These are phyloP conservation scores for Yamadazyma ubonensis DNA, from an alignment of 805 yeast genomes.

Conservation along the genomic window DNA sequence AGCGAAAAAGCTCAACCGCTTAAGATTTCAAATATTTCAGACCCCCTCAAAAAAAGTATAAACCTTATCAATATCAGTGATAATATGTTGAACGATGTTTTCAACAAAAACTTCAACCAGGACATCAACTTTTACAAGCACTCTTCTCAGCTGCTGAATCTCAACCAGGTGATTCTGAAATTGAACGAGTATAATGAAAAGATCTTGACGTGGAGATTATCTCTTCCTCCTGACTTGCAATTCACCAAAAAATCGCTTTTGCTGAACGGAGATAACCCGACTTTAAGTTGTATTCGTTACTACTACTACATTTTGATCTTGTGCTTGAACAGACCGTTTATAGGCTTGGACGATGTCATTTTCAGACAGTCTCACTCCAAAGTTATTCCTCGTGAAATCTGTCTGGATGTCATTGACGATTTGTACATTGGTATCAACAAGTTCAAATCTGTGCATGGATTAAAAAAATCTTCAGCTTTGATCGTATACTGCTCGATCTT, in stretches of 20 bases:
- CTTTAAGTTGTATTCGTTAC: conserved; percentile 50
- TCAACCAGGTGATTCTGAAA: conserved; percentile 38
- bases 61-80: conserved; percentile 45
- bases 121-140: conserved; percentile 21
- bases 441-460: conserved; percentile 41
- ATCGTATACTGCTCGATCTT: conserved; percentile 49
- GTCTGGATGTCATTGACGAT: conserved; percentile 43
- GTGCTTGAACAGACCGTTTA: conserved; percentile 62
- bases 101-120: conserved; percentile 37
- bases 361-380: conserved; percentile 16
- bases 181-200: conserved; percentile 48
- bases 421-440: conserved; percentile 36
- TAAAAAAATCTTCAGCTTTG: conserved; percentile 42
- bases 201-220: conserved; percentile 51
- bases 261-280: conserved; percentile 51
- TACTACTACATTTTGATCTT: conserved; percentile 57
- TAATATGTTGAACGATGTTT: conserved; percentile 44
- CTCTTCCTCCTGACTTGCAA: conserved; percentile 47
- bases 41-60: conserved; percentile 43
- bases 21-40: conserved; percentile 37
- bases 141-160: conserved; percentile 38
- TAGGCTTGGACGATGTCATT: conserved; percentile 35
- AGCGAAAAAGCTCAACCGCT: conserved; percentile 18
- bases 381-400: conserved; percentile 29
- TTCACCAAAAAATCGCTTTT: conserved; percentile 48